phyloP scores from a whole-genome alignment of 331 rosid species.

The Saraca asoca region DNA sequence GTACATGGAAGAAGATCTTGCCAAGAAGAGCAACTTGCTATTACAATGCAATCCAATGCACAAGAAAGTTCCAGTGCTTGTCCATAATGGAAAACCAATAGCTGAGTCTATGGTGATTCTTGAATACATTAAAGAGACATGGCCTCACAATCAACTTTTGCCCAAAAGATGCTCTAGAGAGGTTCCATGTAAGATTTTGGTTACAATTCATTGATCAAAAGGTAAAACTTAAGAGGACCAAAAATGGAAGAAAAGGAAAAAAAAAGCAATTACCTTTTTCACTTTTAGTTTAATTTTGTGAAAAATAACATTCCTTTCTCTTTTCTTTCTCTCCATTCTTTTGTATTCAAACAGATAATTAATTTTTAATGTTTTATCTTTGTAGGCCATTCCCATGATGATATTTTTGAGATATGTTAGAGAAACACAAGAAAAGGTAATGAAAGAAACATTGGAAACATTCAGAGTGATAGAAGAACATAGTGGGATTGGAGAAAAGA shows the following conservation, averaged over 20 bases:
- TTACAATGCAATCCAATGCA: slow-evolving; percentile 33
- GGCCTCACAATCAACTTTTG: slow-evolving; percentile 26
- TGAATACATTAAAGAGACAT: slow-evolving; percentile 33
- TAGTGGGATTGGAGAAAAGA: slow-evolving; percentile 29
- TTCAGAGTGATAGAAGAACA: slow-evolving; percentile 30
- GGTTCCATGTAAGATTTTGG: slow-evolving; percentile 27
- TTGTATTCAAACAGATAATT: no score
- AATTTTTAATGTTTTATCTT: neutral
- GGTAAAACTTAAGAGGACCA: no score
- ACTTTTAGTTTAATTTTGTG: neutral
- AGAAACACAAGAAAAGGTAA: slow-evolving; percentile 37
- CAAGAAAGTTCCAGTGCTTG: no score
- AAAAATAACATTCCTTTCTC: no score
- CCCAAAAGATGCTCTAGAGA: slow-evolving; percentile 18
- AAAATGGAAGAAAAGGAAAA: no score
- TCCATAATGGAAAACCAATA: no score
- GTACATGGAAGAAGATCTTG: slow-evolving; percentile 33
- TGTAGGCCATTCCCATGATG: slow-evolving; percentile 12
- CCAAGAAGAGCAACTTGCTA: slow-evolving; percentile 32
- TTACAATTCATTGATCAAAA: slow-evolving; percentile 30
- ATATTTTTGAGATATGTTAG: slow-evolving; percentile 21
- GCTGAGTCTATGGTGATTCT: slow-evolving; percentile 39
- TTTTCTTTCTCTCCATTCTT: no score
- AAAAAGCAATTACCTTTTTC: no score
- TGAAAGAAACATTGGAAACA: slow-evolving; percentile 18